Evolutionary conservation across 192 early-diverging fungal genomes (phyloP).

Genomic region (Linderina pennispora): DNA sequence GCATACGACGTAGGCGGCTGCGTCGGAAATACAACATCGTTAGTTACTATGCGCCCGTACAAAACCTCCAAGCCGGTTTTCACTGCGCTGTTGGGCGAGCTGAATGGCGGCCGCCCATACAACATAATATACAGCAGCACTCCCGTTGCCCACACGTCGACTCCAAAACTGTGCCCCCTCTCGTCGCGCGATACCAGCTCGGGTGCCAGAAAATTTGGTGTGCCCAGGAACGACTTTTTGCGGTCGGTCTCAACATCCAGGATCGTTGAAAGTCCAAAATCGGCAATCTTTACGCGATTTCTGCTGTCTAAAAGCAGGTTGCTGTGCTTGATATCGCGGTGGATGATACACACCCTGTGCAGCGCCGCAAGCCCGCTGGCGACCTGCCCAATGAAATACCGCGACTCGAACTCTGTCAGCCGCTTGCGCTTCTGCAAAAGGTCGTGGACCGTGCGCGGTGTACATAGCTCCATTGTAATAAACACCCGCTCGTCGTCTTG

Average conservation of each 20-base stretch:
- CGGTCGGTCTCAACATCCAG: slow-evolving; percentile 74
- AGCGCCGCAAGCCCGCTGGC: slow-evolving; percentile 74
- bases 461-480: slow-evolving; percentile 89
- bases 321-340: slow-evolving; percentile 93
- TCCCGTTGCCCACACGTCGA: slow-evolving; percentile 92
- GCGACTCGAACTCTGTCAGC: slow-evolving; percentile 84
- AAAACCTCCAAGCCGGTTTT: slow-evolving; percentile 27
- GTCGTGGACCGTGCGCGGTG: slow-evolving; percentile 79
- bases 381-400: slow-evolving; percentile 81
- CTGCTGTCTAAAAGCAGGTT: slow-evolving; percentile 82
- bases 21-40: slow-evolving; percentile 59
- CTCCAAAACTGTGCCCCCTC: slow-evolving; percentile 86
- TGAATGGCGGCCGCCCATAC: slow-evolving; percentile 85
- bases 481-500: slow-evolving; percentile 86
- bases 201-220: slow-evolving; percentile 97
- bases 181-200: slow-evolving; percentile 79
- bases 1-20: slow-evolving; percentile 52
- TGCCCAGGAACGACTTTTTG: slow-evolving; percentile 95
- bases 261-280: slow-evolving; percentile 91
- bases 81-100: slow-evolving; percentile 5
- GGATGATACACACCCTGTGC: slow-evolving; percentile 76
- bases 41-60: slow-evolving; percentile 32
- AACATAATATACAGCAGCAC: slow-evolving; percentile 89
- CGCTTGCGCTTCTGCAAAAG: slow-evolving; percentile 70
- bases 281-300: slow-evolving; percentile 86